Evolutionary conservation across 768 basidiomycete genomes (phyloP), one percentile per base, ranked within the genome.

Genomic region (Termitomyces sp.): DNA sequence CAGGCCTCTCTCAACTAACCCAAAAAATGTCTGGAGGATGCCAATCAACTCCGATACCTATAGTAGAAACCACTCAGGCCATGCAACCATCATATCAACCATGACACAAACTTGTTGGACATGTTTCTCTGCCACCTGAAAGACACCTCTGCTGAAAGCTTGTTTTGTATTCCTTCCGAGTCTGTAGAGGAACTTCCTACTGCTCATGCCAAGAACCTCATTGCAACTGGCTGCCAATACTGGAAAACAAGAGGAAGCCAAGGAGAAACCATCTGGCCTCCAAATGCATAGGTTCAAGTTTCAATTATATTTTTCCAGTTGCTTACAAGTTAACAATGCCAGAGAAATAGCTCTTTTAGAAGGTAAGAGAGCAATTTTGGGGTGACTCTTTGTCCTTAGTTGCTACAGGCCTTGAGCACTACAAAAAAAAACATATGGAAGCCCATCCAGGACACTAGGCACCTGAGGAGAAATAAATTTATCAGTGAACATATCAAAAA

Each of bases 391-490:
- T 45, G 24, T 43, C 50, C 16, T 33, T 13, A 14, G 1, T 43
- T 30, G 13, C 30, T 27, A 32, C 50, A 85, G 83, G 76, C 10
- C 75, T 77, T 58, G 76, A 75, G 66, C 77, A 72, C 53, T 84
- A 84, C 65, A 71, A 77, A 51, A 80, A 79, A 33, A 74, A 78
- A n/a, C 49, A 76, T 77, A 59, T 76, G 76, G 60, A 75, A 79
- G 63, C 78, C 81, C 49, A 76, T 76, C 52, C 72, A 76, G 53
- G 74, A 75, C 42, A 72, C 78, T 18, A 76, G 83, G 45, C 83
- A 79, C 68, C 83, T 83, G 20, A 79, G 79, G 70, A 78, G 84
- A 53, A 85, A 85, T 72, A 77, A 79, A 45, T 85, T 83, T 71
- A 80, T 85, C 63, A 81, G 84, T 45, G 80, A 85, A 57, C 80